A percentile compares a stretch with the other conserved stretches of the same genome.
Evolutionary conservation across 257 asterid genomes (phyloP).

Genomic region (Nicotiana attenuata): DNA sequence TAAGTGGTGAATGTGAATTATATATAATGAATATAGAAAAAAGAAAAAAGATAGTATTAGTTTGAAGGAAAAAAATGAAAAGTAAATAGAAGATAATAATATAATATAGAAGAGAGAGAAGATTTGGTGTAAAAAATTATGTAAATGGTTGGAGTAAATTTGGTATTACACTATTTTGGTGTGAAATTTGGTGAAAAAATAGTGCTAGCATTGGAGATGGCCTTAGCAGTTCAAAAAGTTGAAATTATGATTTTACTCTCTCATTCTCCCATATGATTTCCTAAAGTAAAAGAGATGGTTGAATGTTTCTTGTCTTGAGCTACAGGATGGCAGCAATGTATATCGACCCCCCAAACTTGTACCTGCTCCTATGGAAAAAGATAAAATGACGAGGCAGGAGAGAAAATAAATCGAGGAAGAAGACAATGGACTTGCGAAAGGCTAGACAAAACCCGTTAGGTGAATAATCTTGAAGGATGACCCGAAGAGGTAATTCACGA

Average conservation of each 20-base stretch:
- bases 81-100: too few relatives aligned
- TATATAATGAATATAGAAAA: too few relatives aligned
- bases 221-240: neutral
- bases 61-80: too few relatives aligned
- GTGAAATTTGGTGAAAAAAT: too few relatives aligned
- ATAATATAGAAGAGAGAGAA: too few relatives aligned
- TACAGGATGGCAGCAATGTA: constrained; percentile 56
- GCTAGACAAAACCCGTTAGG: constrained; percentile 45
- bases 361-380: constrained; percentile 59
- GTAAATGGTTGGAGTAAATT: too few relatives aligned
- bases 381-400: constrained; percentile 56
- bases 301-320: neutral
- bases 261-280: neutral
- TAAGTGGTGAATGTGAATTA: too few relatives aligned
- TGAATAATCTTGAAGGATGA: constrained; percentile 70
- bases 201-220: too few relatives aligned
- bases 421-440: constrained; percentile 34
- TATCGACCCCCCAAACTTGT: constrained; percentile 72
- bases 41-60: too few relatives aligned
- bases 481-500: constrained; percentile 69
- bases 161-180: too few relatives aligned
- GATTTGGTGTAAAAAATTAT: too few relatives aligned
- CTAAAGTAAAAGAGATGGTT: neutral
- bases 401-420: constrained; percentile 64
- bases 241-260: neutral